Evolutionary conservation across 805 yeast species (phyloP).

Genomic region (Saccharomycopsis oosterbeekiorum): DNA sequence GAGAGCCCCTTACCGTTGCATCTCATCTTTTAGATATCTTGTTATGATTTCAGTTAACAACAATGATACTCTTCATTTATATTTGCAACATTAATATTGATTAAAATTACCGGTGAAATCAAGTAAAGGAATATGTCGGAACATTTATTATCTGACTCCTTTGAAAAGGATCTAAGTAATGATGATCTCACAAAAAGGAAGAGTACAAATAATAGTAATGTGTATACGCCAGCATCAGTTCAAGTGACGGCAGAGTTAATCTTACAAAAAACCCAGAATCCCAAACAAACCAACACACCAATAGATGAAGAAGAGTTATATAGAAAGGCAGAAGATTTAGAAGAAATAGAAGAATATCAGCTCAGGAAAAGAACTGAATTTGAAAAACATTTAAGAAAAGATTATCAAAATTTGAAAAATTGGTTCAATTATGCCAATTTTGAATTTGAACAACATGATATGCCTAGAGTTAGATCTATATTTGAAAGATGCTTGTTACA

Average conservation of each 20-base stretch:
- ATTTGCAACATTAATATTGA: not conserved
- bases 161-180: not conserved
- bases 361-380: constrained; percentile 68
- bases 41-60: too few relatives aligned
- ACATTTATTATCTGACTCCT: not conserved
- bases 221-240: constrained; percentile 16
- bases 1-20: too few relatives aligned
- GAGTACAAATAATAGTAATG: not conserved
- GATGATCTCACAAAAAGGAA: not conserved
- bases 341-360: constrained; percentile 70
- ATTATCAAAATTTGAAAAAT: constrained; percentile 70
- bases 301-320: constrained; percentile 27
- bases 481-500: constrained; percentile 82
- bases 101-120: not conserved
- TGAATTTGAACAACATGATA: constrained; percentile 75
- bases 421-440: constrained; percentile 90
- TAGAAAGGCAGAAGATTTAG: constrained; percentile 57
- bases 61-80: not conserved
- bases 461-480: constrained; percentile 70
- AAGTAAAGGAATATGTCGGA: not conserved
- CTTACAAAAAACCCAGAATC: constrained; percentile 49
- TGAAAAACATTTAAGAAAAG: constrained; percentile 80
- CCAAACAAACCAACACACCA: constrained; percentile 23
- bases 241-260: constrained; percentile 61
- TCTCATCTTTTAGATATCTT: too few relatives aligned